These are phyloP conservation scores for Alternaria consortialis DNA, from an alignment of 2,329 filamentous ascomycete genomes.

Conservation along the genomic window DNA sequence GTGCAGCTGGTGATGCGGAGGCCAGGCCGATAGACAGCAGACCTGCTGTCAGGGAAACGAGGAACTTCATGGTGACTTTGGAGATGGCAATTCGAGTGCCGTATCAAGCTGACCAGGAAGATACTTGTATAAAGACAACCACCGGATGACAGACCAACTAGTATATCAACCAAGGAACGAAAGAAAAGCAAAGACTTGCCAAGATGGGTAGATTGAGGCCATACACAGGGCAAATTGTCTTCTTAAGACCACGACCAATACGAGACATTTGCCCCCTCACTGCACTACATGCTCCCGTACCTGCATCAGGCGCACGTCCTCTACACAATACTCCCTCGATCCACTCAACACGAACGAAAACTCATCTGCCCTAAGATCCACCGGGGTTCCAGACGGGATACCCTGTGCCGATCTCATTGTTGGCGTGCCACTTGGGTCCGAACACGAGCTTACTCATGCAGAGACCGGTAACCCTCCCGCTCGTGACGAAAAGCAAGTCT, in stretches of 20 bases:
- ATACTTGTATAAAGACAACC: background rate
- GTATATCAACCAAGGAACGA: background rate
- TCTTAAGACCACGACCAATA: slow-evolving; percentile 12
- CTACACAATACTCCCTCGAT: background rate
- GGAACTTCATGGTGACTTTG: slow-evolving; percentile 26
- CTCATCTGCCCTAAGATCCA: slow-evolving; percentile 10
- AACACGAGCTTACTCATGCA: slow-evolving; percentile 22
- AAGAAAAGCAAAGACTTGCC: background rate
- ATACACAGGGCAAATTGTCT: background rate
- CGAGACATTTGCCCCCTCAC: background rate
- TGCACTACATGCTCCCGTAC: slow-evolving; percentile 8
- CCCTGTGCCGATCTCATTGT: slow-evolving; percentile 13
- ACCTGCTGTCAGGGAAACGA: slow-evolving; percentile 28
- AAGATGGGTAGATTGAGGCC: background rate
- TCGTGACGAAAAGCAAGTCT: slow-evolving; percentile 8
- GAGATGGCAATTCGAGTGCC: background rate
- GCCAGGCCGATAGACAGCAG: slow-evolving; percentile 31
- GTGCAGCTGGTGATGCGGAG: slow-evolving; percentile 18
- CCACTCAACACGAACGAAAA: slow-evolving; percentile 14
- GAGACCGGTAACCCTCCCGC: background rate
- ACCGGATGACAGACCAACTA: background rate
- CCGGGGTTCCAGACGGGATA: background rate
- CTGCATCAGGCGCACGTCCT: slow-evolving; percentile 16
- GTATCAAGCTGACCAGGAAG: background rate
- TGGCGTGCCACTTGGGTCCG: slow-evolving; percentile 1